Evolutionary conservation across 2,329 filamentous ascomycete species (phyloP).

Genomic region (Thermothelomyces thermophilus): DNA sequence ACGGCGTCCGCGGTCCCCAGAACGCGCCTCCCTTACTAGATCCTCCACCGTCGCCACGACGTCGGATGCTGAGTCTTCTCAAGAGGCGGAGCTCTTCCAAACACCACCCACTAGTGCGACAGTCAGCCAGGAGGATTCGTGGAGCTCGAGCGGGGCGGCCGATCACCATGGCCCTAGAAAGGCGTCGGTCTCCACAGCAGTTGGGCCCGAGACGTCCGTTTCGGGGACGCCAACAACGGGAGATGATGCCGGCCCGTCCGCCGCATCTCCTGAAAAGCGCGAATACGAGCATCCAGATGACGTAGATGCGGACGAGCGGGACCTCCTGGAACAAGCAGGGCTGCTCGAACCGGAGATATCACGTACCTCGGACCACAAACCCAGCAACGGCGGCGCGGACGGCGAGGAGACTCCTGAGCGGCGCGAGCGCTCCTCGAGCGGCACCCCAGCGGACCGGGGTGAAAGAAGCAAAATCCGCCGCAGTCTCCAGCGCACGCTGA

Average conservation of each 20-base stretch:
- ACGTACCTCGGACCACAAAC: conserved; percentile 35
- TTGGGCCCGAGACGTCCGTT: conserved; percentile 32
- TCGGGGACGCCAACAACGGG: conserved; percentile 30
- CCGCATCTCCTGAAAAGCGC: conserved; percentile 28
- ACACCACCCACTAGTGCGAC: conserved; percentile 41
- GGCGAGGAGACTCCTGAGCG: conserved; percentile 36
- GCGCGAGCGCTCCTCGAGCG: conserved; percentile 23
- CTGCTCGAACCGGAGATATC: conserved; percentile 46
- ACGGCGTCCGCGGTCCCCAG: conserved; percentile 25
- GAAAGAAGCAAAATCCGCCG: conserved; percentile 68
- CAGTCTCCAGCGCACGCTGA: conserved; percentile 81
- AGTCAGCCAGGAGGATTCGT: conserved; percentile 37
- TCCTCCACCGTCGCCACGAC: conserved; percentile 28
- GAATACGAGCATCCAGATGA: conserved; percentile 35
- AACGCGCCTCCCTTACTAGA: conserved; percentile 28
- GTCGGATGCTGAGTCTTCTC: conserved; percentile 33
- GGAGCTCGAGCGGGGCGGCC: conserved; percentile 36
- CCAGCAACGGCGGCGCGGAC: conserved; percentile 35
- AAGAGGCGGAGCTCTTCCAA: conserved; percentile 41
- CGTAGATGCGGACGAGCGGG: conserved; percentile 60
- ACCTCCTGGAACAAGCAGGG: conserved; percentile 61
- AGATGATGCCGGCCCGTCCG: conserved; percentile 28
- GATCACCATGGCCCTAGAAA: conserved; percentile 34
- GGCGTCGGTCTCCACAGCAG: conserved; percentile 38
- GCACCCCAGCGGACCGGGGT: conserved; percentile 36